phyloP scores from a whole-genome alignment of 345 rosid species.

The Alliaria petiolata region DNA sequence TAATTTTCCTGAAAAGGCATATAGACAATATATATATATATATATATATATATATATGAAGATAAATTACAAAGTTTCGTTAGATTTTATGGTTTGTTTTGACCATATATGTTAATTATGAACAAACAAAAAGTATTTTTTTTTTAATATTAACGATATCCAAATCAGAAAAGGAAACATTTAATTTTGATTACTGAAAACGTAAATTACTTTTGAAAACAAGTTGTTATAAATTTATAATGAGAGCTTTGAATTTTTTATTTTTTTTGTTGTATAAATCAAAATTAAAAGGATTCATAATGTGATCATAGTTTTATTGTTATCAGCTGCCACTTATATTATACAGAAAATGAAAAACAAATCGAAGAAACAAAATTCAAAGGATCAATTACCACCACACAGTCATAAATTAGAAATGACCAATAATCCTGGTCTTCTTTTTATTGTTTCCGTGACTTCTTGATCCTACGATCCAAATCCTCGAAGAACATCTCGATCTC shows the following conservation, averaged over 20 bases:
- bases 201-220: not conserved
- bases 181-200: not conserved
- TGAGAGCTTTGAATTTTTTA: not conserved
- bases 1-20: not conserved
- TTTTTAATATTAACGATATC: not conserved
- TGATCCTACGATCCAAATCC: constrained; percentile 45
- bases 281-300: constrained; percentile 6
- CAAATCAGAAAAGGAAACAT: not conserved
- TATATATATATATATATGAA: too few relatives aligned
- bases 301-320: constrained; percentile 5
- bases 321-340: constrained; percentile 6
- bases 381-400: constrained; percentile 25
- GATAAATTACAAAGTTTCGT: too few relatives aligned
- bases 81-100: not conserved
- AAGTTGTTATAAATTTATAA: not conserved
- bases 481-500: constrained; percentile 47
- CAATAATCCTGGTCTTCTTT: not conserved
- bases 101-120: not conserved
- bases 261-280: constrained; percentile 2
- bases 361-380: not conserved
- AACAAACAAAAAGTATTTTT: too few relatives aligned
- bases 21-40: too few relatives aligned
- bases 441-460: constrained; percentile 51
- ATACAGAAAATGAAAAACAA: constrained; percentile 4
- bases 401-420: constrained; percentile 23